A percentile compares a stretch with the other conserved stretches of the same genome.
Conservation (phyloP, 1,139 yeast species). For the Saccharomyces hybrid region DNA sequence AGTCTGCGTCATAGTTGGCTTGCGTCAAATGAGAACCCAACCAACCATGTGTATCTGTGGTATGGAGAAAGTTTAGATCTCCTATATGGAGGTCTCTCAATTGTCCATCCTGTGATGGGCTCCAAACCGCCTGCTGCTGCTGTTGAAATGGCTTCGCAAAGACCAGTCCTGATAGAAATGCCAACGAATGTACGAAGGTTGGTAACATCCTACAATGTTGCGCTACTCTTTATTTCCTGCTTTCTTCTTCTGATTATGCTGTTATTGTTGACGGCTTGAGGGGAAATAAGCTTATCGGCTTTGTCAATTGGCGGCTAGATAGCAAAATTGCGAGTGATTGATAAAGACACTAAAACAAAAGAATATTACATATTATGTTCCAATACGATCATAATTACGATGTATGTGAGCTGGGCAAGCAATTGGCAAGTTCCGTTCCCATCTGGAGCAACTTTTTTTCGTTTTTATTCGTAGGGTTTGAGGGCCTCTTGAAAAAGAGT, state of each 20-base stretch:
- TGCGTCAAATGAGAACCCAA: constrained; percentile 79
- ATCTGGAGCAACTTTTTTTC: no score
- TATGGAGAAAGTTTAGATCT: constrained; percentile 72
- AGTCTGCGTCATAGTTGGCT: constrained; percentile 67
- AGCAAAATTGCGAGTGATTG: not conserved
- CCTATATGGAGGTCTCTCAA: constrained; percentile 47
- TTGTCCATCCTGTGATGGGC: not conserved
- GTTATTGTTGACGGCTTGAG: not conserved
- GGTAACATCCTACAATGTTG: not conserved
- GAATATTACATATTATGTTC: not conserved
- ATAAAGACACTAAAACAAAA: not conserved
- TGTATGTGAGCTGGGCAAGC: no score
- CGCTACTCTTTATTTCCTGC: not conserved
- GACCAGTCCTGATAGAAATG: not conserved
- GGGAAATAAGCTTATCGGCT: constrained; percentile 3
- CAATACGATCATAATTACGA: not conserved
- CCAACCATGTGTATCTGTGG: constrained; percentile 98
- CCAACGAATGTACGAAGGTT: not conserved
- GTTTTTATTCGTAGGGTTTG: no score
- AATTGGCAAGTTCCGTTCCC: no score
- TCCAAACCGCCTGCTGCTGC: not conserved
- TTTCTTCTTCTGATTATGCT: constrained; percentile 5
- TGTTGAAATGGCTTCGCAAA: not conserved
- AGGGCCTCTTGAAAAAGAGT: no score
- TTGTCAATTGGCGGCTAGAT: not conserved